Conservation (phyloP, 2,329 filamentous ascomycete genomes). For the Endothia cerciana region DNA sequence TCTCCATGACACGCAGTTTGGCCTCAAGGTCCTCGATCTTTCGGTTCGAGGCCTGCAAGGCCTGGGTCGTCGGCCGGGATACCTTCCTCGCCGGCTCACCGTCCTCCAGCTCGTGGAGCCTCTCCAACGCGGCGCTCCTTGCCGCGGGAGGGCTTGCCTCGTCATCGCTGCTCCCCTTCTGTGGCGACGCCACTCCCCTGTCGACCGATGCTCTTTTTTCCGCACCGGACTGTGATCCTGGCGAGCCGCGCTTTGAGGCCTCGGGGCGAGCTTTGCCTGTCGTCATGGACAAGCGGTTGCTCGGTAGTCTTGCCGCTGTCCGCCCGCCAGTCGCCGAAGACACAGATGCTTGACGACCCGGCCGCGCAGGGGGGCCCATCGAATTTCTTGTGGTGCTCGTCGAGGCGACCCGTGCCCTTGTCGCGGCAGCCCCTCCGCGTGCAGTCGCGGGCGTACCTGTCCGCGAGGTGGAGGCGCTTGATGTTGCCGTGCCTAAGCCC, state of each 20-base stretch:
- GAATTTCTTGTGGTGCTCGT: constrained; percentile 57
- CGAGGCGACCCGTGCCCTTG: constrained; percentile 60
- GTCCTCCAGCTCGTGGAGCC: constrained; percentile 44
- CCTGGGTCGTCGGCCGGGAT: constrained; percentile 27
- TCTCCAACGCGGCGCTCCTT: constrained; percentile 57
- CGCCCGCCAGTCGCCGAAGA: constrained; percentile 45
- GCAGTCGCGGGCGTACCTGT: constrained; percentile 67
- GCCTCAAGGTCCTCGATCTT: constrained; percentile 88
- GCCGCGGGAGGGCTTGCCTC: constrained; percentile 52
- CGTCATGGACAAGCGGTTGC: constrained; percentile 46
- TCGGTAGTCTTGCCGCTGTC: constrained; percentile 43
- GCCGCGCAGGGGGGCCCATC: constrained; percentile 67
- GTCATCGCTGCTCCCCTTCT: constrained; percentile 52
- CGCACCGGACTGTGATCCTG: constrained; percentile 48
- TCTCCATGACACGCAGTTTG: constrained; percentile 84
- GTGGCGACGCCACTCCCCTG: constrained; percentile 42
- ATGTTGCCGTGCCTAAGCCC: constrained; percentile 54
- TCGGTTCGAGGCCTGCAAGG: constrained; percentile 50
- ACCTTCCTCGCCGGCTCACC: constrained; percentile 39
- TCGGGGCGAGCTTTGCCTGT: constrained; percentile 45
- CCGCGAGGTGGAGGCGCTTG: constrained; percentile 63
- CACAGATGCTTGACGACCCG: constrained; percentile 49
- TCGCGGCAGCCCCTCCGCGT: constrained; percentile 47
- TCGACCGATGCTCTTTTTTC: constrained; percentile 43
- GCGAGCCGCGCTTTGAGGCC: constrained; percentile 24